A percentile compares a stretch with the other conserved stretches of the same genome.
phyloP scores from a whole-genome alignment of 345 rosid species.

The Citrus medica region DNA sequence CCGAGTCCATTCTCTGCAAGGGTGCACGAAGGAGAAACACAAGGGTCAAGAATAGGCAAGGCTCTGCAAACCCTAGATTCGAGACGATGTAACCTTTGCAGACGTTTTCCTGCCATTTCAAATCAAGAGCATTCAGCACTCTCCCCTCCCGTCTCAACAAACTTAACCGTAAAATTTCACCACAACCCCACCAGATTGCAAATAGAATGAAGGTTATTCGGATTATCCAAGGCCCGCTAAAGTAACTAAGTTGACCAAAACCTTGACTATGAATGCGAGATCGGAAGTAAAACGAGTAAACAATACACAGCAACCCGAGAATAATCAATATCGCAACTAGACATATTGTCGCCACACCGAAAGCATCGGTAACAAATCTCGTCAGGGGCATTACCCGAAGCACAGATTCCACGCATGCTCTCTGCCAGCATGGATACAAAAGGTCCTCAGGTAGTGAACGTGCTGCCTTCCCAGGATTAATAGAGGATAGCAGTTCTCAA shows the following conservation, averaged over 20 bases:
- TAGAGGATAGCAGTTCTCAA: slow-evolving; percentile 16
- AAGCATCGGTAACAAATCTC: slow-evolving; percentile 87
- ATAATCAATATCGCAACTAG: slow-evolving; percentile 71
- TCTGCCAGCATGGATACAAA: slow-evolving; percentile 98
- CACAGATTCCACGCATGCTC: slow-evolving; percentile 99
- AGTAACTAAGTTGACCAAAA: slow-evolving; percentile 63
- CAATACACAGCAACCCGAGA: slow-evolving; percentile 77
- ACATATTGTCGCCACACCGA: slow-evolving; percentile 95
- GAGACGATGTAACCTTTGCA: slow-evolving; percentile 93
- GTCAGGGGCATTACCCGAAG: slow-evolving; percentile 99
- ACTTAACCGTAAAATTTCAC: slow-evolving; percentile 77
- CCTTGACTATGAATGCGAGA: slow-evolving; percentile 59
- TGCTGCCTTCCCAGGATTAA: slow-evolving; percentile 33
- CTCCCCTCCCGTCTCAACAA: slow-evolving; percentile 62
- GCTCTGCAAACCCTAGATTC: slow-evolving; percentile 95
- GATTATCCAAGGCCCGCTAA: slow-evolving; percentile 89
- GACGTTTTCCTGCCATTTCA: slow-evolving; percentile 78
- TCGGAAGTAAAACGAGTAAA: slow-evolving; percentile 74
- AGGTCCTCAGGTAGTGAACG: slow-evolving; percentile 38
- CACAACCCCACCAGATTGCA: slow-evolving; percentile 86
- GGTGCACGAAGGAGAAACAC: slow-evolving; percentile 90
- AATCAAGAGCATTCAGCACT: slow-evolving; percentile 47
- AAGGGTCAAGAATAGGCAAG: slow-evolving; percentile 85
- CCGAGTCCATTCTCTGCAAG: slow-evolving; percentile 65
- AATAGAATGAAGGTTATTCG: slow-evolving; percentile 62